These are phyloP conservation scores for Botrytis cinerea DNA, from an alignment of 2,329 filamentous ascomycete genomes.

Conservation along the genomic window DNA sequence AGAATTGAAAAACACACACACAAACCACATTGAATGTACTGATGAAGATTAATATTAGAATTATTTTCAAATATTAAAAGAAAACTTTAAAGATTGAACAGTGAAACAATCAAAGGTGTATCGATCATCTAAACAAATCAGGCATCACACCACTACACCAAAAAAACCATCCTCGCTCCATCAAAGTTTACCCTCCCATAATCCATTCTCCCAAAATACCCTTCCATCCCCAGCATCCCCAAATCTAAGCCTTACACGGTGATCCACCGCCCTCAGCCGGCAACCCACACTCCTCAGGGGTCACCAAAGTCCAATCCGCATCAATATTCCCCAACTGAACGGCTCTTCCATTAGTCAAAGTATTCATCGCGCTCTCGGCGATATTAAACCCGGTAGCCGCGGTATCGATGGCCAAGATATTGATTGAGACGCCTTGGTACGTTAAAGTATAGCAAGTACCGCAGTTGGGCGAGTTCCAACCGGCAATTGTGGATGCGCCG, in stretches of 20 bases:
- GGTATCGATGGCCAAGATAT: conserved; percentile 58
- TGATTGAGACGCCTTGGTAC: conserved; percentile 54
- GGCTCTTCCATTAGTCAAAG: conserved; percentile 55
- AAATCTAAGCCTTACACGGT: not conserved
- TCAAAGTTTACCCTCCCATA: not conserved
- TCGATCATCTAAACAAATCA: not conserved
- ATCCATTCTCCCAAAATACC: not conserved
- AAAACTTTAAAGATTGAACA: not conserved
- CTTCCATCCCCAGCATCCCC: not conserved
- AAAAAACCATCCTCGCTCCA: not conserved
- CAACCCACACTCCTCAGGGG: conserved; percentile 47
- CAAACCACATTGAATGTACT: not conserved
- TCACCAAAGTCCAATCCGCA: conserved; percentile 51
- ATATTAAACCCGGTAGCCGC: conserved; percentile 57
- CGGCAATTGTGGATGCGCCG: conserved; percentile 52
- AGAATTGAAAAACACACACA: no score
- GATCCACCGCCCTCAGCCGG: not conserved
- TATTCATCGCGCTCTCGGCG: conserved; percentile 56
- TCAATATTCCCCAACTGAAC: conserved; percentile 54
- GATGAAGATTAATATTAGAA: not conserved
- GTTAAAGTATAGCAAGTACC: conserved; percentile 60
- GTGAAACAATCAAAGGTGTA: not conserved
- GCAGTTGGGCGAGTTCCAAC: conserved; percentile 57
- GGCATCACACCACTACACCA: conserved; percentile 6
- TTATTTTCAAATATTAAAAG: not conserved